A percentile compares a stretch with the other conserved stretches of the same genome.
phyloP scores from a whole-genome alignment of 352 stramenopile genomes.

The Pythium aphanidermatum region DNA sequence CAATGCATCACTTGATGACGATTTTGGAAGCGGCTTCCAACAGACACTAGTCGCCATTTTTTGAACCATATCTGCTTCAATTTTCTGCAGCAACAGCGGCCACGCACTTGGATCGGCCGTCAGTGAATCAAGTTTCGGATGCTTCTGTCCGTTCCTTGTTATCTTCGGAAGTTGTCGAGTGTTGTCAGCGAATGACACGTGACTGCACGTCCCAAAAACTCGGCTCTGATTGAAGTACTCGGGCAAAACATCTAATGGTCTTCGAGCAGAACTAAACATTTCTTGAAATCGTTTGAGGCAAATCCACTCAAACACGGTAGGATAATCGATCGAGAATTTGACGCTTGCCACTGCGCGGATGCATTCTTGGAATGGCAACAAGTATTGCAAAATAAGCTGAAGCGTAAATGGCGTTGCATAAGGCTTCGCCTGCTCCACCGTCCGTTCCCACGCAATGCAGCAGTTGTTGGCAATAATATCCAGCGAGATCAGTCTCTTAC shows the following conservation, averaged over 20 bases:
- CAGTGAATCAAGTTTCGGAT: background rate
- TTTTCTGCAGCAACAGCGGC: background rate
- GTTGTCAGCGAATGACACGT: background rate
- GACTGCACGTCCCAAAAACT: background rate
- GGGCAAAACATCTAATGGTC: background rate
- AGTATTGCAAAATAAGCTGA: background rate
- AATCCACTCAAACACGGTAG: background rate
- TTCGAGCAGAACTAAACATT: background rate
- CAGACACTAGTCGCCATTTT: background rate
- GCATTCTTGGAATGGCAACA: background rate
- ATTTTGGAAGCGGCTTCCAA: background rate
- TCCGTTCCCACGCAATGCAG: too few species aligned
- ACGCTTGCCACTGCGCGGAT: background rate
- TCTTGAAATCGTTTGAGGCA: background rate
- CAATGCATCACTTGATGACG: background rate
- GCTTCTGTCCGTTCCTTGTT: background rate
- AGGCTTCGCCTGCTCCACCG: too few species aligned
- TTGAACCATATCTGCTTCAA: background rate
- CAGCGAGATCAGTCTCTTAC: too few species aligned
- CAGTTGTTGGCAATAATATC: too few species aligned
- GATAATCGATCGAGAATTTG: background rate
- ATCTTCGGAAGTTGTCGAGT: background rate
- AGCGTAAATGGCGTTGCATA: background rate
- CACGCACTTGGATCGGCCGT: background rate
- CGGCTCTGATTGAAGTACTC: background rate